Conservation (phyloP, 805 yeast genomes). For the Lipomyces anomalus region DNA sequence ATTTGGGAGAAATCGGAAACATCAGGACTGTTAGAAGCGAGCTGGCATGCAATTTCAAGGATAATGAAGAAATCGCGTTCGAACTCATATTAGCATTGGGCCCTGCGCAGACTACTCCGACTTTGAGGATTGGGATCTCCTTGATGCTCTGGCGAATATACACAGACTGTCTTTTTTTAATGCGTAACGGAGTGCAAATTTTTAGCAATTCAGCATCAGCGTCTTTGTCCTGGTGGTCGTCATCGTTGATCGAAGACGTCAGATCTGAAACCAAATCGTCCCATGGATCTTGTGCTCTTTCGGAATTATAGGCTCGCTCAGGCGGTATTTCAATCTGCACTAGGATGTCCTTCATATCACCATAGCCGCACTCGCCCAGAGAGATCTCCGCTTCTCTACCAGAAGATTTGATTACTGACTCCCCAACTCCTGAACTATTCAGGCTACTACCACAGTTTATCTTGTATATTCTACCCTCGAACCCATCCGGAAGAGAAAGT, state of each 20-base stretch:
- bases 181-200: too few species aligned
- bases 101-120: constrained; percentile 1
- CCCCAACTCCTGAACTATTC: constrained; percentile 10
- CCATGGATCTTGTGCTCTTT: constrained; percentile 11
- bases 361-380: constrained; percentile 17
- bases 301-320: not conserved
- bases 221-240: not conserved
- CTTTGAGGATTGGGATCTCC: constrained; percentile 2
- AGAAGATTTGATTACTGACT: constrained; percentile 3
- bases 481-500: constrained; percentile 12
- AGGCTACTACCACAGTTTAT: too few species aligned
- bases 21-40: too few species aligned
- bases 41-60: too few species aligned
- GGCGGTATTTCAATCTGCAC: constrained; percentile 16
- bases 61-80: too few species aligned
- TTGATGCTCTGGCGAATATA: not conserved
- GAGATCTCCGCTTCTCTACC: constrained; percentile 14
- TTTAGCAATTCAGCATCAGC: not conserved
- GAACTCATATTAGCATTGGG: not conserved
- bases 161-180: too few species aligned
- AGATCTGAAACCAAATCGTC: constrained; percentile 10
- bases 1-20: constrained; percentile 1
- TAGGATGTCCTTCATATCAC: constrained; percentile 9
- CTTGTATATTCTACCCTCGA: constrained; percentile 11
- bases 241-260: constrained; percentile 2